phyloP scores from a whole-genome alignment of 2,329 filamentous ascomycete genomes.

The Cladophialophora carrionii region DNA sequence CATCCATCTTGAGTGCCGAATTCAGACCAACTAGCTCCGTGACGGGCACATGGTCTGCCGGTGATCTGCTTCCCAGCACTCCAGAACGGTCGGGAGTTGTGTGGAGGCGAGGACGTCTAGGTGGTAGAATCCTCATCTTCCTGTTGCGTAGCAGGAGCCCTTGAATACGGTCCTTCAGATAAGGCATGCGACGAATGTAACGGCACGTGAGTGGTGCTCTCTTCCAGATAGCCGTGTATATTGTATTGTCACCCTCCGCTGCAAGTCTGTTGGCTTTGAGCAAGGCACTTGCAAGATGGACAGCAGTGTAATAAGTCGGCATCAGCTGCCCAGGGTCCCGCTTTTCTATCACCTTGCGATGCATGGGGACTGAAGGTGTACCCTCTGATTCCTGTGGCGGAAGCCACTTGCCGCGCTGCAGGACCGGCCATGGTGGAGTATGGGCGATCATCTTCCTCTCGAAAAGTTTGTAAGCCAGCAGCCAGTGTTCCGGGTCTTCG shows the following conservation, averaged over 20 bases:
- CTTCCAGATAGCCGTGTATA: constrained; percentile 40
- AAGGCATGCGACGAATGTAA: constrained; percentile 46
- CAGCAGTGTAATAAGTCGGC: constrained; percentile 51
- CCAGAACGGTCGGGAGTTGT: constrained; percentile 22
- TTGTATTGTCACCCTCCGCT: constrained; percentile 41
- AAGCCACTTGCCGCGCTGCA: constrained; percentile 43
- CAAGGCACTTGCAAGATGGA: constrained; percentile 49
- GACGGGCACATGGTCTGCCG: constrained; percentile 29
- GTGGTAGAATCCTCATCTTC: constrained; percentile 38
- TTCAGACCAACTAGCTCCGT: constrained; percentile 11
- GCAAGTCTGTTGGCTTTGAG: constrained; percentile 45
- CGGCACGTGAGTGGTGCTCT: constrained; percentile 44
- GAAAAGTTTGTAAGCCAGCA: constrained; percentile 69
- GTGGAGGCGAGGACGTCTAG: constrained; percentile 23
- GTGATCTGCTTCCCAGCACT: constrained; percentile 30
- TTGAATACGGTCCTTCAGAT: constrained; percentile 48
- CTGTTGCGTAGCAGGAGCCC: constrained; percentile 46
- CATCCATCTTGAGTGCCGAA: background rate
- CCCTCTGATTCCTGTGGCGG: constrained; percentile 41
- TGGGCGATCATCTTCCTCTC: constrained; percentile 76
- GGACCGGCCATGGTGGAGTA: constrained; percentile 72
- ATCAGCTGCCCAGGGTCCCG: constrained; percentile 46
- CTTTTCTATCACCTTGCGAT: constrained; percentile 33
- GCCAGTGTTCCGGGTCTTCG: constrained; percentile 58
- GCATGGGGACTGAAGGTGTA: constrained; percentile 42